These are phyloP conservation scores for Hyparrhenia diplandra DNA, from an alignment of 176 grass and related monocot species.

Conservation along the genomic window DNA sequence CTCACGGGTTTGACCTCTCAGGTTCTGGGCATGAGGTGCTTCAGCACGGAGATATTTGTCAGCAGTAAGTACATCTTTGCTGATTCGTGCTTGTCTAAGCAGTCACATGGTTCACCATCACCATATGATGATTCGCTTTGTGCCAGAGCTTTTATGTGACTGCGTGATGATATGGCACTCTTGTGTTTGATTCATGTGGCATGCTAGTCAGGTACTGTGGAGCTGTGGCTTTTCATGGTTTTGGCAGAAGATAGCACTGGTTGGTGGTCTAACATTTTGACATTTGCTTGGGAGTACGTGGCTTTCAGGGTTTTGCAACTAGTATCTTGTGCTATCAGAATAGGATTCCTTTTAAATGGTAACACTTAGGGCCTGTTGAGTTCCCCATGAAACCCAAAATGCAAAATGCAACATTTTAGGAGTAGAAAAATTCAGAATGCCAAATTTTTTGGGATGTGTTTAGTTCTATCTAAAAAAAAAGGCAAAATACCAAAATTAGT, in stretches of 20 bases:
- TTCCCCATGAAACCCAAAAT: too few species aligned
- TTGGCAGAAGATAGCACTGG: background rate
- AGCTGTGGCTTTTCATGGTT: background rate
- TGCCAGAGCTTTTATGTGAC: background rate
- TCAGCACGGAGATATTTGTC: conserved; percentile 46
- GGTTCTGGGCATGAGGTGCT: conserved; percentile 6
- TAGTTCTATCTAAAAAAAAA: too few species aligned
- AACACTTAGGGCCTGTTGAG: too few species aligned
- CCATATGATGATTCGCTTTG: background rate
- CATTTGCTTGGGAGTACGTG: background rate
- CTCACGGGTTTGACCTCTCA: background rate
- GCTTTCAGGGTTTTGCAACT: background rate
- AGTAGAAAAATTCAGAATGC: too few species aligned
- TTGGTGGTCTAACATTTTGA: background rate
- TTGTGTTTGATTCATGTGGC: background rate
- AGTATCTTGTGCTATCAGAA: background rate
- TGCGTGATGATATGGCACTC: background rate
- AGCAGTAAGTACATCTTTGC: conserved; percentile 35
- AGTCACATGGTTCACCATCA: background rate
- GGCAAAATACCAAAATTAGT: too few species aligned
- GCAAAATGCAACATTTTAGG: too few species aligned
- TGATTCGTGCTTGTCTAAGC: background rate
- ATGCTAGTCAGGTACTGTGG: background rate
- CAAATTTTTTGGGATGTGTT: too few species aligned
- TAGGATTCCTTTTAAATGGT: background rate